Conservation (phyloP, 371 early-diverging fungal genomes). For the Mortierella sp. region DNA sequence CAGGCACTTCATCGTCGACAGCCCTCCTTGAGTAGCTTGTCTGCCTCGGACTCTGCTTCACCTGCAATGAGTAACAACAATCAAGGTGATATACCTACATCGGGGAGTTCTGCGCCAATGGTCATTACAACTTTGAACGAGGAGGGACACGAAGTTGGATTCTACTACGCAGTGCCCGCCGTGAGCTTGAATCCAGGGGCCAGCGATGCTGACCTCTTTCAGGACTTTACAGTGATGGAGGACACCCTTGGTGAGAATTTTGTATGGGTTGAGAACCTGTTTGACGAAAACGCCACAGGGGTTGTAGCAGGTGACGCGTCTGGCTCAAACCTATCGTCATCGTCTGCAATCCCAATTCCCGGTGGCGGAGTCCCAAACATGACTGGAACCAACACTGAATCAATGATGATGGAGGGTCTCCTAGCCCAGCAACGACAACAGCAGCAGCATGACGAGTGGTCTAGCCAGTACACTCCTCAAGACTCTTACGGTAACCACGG, state of each 20-base stretch:
- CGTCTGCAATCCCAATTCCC: neutral
- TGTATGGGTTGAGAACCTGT: conserved; percentile 53
- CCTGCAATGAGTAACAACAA: conserved; percentile 17
- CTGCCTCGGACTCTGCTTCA: conserved; percentile 9
- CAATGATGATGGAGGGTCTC: conserved; percentile 4
- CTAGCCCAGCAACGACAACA: conserved; percentile 9
- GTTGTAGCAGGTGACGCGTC: neutral
- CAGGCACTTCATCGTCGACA: conserved; percentile 22
- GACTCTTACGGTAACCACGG: neutral
- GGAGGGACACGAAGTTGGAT: conserved; percentile 41
- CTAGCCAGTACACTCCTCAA: conserved; percentile 17
- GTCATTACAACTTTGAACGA: conserved; percentile 40
- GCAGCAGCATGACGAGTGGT: conserved; percentile 18
- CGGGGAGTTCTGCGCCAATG: conserved; percentile 11
- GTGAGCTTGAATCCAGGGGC: conserved; percentile 48
- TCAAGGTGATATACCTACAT: neutral
- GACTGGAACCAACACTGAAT: neutral
- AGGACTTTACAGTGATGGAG: conserved; percentile 48
- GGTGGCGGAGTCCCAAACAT: neutral
- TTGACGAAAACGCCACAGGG: conserved; percentile 20
- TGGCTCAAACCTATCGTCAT: neutral
- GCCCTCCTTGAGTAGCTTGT: conserved; percentile 15
- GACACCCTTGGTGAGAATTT: conserved; percentile 46
- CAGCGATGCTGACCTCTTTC: conserved; percentile 48
- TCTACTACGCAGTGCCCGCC: conserved; percentile 44